A percentile compares a stretch with the other conserved stretches of the same genome.
Conservation (phyloP, 192 early-diverging fungal species). For the Podila epicladia region DNA sequence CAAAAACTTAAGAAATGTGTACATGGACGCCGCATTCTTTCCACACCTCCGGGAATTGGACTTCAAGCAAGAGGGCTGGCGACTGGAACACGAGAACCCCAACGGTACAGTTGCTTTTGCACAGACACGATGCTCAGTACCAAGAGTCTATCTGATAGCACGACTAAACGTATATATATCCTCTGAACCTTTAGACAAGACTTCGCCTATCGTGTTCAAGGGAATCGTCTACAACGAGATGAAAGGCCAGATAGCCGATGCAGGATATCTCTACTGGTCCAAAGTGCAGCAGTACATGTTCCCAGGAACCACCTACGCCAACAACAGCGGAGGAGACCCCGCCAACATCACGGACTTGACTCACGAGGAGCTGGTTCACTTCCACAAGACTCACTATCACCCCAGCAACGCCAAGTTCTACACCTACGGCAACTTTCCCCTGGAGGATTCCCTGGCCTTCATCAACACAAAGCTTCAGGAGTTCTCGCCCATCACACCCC, state of each 20-base stretch:
- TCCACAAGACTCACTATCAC: constrained; percentile 89
- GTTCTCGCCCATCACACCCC: constrained; percentile 61
- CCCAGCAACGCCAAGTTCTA: constrained; percentile 93
- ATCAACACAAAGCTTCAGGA: constrained; percentile 71
- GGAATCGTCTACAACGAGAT: constrained; percentile 99
- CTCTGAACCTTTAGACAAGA: constrained; percentile 51
- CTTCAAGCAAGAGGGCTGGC: constrained; percentile 96
- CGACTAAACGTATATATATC: no score
- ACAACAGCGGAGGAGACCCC: constrained; percentile 93
- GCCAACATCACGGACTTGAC: constrained; percentile 87
- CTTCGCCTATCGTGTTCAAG: constrained; percentile 84
- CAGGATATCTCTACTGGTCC: constrained; percentile 79
- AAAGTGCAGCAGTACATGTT: constrained; percentile 86
- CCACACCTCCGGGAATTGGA: constrained; percentile 84
- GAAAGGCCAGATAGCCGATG: constrained; percentile 89
- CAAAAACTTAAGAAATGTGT: constrained; percentile 88
- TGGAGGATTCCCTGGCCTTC: constrained; percentile 77
- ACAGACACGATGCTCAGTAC: no score
- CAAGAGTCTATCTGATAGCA: no score
- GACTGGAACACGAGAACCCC: constrained; percentile 84
- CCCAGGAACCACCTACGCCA: constrained; percentile 82
- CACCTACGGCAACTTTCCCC: constrained; percentile 87
- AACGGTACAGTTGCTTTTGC: constrained; percentile 36
- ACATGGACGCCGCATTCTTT: constrained; percentile 90
- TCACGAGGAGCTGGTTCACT: constrained; percentile 80